Evolutionary conservation across 2,329 filamentous ascomycete species (phyloP).

Genomic region (Didymella lethalis): DNA sequence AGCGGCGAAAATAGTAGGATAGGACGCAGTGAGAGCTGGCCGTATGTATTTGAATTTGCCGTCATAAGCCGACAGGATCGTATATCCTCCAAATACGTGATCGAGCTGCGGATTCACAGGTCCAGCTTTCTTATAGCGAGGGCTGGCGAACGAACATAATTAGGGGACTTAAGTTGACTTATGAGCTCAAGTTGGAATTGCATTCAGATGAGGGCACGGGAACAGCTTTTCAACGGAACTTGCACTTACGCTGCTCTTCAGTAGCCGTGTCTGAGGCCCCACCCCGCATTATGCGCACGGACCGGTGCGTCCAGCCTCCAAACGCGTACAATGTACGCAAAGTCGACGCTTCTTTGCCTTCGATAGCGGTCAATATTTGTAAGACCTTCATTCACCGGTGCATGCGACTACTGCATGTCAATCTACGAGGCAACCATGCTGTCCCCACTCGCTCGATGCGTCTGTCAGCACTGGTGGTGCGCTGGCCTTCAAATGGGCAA

Average conservation of each 20-base stretch:
- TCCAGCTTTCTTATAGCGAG: background rate
- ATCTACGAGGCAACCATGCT: conserved; percentile 2
- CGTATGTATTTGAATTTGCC: background rate
- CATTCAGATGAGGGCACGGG: background rate
- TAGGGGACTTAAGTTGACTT: background rate
- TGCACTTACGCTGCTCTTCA: background rate
- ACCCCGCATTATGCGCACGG: conserved; percentile 6
- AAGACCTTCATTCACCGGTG: background rate
- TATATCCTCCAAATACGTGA: background rate
- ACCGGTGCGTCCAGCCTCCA: background rate
- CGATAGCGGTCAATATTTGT: background rate
- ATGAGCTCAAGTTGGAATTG: background rate
- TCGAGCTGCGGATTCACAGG: background rate
- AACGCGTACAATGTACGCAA: background rate
- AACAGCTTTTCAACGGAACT: background rate
- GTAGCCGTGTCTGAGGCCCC: background rate
- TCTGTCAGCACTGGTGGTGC: background rate
- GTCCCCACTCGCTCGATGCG: background rate
- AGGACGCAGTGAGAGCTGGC: conserved; percentile 4
- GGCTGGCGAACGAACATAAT: background rate
- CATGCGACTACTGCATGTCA: background rate
- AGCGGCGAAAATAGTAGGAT: background rate
- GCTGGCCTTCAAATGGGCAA: background rate
- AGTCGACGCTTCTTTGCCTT: background rate
- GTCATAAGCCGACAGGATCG: background rate